Evolutionary conservation across 2,329 filamentous ascomycete genomes (phyloP).

Genomic region (Talaromyces sp.): DNA sequence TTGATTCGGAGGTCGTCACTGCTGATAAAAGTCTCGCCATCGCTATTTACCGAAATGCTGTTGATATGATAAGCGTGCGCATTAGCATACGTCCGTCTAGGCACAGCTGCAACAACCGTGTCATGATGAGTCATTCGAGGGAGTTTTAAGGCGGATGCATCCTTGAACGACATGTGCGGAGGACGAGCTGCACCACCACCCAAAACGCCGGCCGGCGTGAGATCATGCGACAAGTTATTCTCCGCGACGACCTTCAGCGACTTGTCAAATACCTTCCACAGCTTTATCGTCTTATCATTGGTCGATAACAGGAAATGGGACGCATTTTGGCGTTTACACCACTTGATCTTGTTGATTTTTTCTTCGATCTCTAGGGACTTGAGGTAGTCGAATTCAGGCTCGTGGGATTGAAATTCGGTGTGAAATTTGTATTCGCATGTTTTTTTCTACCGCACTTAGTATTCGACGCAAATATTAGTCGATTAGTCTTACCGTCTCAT

Average conservation of each 20-base stretch:
- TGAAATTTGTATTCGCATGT: slow-evolving; percentile 99
- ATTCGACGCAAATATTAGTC: background rate
- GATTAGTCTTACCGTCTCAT: slow-evolving; percentile 71
- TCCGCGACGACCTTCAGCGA: slow-evolving; percentile 97
- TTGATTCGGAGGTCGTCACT: slow-evolving; percentile 98
- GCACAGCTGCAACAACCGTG: slow-evolving; percentile 94
- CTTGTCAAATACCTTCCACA: slow-evolving; percentile 99
- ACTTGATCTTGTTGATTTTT: slow-evolving; percentile 99
- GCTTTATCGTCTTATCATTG: slow-evolving; percentile 99
- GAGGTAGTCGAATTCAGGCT: slow-evolving; percentile 98
- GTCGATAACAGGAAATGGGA: slow-evolving; percentile 97
- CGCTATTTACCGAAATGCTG: slow-evolving; percentile 99
- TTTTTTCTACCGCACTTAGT: slow-evolving; percentile 70
- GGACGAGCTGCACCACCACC: slow-evolving; percentile 74
- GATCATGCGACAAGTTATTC: slow-evolving; percentile 94
- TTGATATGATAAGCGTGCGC: slow-evolving; percentile 99
- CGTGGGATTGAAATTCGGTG: slow-evolving; percentile 98
- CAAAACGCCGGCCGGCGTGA: slow-evolving; percentile 72
- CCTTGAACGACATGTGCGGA: slow-evolving; percentile 72
- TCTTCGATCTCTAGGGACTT: slow-evolving; percentile 99
- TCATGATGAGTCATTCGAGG: slow-evolving; percentile 97
- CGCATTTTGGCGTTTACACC: slow-evolving; percentile 96
- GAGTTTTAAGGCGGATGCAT: slow-evolving; percentile 79
- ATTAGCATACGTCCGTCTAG: slow-evolving; percentile 93
- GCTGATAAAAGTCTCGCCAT: slow-evolving; percentile 98